These are phyloP conservation scores for Aspergillus homomorphus DNA, from an alignment of 495 filamentous ascomycete species.

Conservation along the genomic window DNA sequence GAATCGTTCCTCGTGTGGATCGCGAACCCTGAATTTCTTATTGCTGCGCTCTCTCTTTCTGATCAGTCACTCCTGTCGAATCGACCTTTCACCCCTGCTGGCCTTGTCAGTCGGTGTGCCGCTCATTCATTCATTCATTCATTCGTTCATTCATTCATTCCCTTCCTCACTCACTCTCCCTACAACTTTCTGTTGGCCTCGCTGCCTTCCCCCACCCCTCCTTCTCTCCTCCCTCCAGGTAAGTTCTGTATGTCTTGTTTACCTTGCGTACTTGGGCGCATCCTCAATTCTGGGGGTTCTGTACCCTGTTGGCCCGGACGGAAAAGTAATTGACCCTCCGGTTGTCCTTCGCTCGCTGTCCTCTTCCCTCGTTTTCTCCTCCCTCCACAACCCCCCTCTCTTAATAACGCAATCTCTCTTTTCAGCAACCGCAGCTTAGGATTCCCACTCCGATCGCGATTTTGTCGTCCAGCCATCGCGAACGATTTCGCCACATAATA, in stretches of 20 bases:
- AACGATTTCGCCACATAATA: background rate
- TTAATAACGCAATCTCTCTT: background rate
- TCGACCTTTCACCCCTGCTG: background rate
- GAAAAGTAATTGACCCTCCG: constrained; percentile 7
- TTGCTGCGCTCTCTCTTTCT: constrained; percentile 8
- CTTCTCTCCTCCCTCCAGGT: constrained; percentile 12
- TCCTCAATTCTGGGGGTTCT: constrained; percentile 7
- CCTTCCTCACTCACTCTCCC: background rate
- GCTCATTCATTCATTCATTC: background rate
- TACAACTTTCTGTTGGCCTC: background rate
- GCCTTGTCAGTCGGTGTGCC: background rate
- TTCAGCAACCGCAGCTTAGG: background rate
- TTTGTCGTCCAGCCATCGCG: background rate
- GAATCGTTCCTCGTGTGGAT: constrained; percentile 21
- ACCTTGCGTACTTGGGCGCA: constrained; percentile 9
- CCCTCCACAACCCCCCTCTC: background rate
- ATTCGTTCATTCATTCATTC: background rate
- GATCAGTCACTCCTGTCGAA: constrained; percentile 1
- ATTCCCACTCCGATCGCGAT: background rate
- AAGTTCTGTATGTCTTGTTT: constrained; percentile 16
- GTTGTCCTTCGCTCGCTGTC: constrained; percentile 1
- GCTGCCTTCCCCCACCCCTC: background rate
- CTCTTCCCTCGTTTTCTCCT: background rate
- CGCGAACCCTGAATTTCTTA: constrained; percentile 24
- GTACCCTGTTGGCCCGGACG: constrained; percentile 13